Evolutionary conservation across 345 rosid species (phyloP), one percentile per base, ranked within the genome.

Genomic region (Iberis pinnata): DNA sequence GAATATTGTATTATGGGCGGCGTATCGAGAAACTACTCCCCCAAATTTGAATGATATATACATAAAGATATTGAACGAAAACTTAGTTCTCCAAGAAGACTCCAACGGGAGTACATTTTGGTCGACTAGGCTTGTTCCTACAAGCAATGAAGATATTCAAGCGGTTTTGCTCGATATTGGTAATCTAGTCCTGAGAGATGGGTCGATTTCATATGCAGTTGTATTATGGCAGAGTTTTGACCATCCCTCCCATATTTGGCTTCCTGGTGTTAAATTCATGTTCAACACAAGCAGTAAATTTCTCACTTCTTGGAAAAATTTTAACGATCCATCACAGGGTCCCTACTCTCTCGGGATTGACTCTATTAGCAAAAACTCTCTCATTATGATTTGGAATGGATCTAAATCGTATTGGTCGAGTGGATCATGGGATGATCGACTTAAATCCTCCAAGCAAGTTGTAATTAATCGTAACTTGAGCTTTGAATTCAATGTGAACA

Each of bases 141-240:
- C 57, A 9, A 12, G 12, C 19, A 6, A 3, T 10, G 9, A 8
- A 19, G 40, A 77, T n/a, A 32, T 59, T 12, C 72, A 66, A 31
- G 87, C 81, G 2, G 70, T 75, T 3, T 81, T 85, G 6, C 41
- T 11, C 29, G 87, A 78, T 51, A 15, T 37, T 8, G 95, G 89
- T 17, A 82, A 82, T 69, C 73, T 85, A 41, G 76, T 75, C 38
- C 19, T 85, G 43, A 73, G 25, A 22, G 6, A 22, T 22, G 25
- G 6, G 25, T 3, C n/a, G n/a, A n/a, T n/a, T 65, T 60, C 70
- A 3, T 59, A 73, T 2, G 24, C 14, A 10, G 3, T n/a, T 1
- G 43, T 42, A 1, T 59, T 77, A 20, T 86, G 90, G 90, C 82
- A 80, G 75, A 82, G 86, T 55, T 74, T 80, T 50, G 86, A 86